A percentile compares a stretch with the other conserved stretches of the same genome.
Conservation (phyloP, 495 filamentous ascomycete genomes). For the Trichoderma gamsii region DNA sequence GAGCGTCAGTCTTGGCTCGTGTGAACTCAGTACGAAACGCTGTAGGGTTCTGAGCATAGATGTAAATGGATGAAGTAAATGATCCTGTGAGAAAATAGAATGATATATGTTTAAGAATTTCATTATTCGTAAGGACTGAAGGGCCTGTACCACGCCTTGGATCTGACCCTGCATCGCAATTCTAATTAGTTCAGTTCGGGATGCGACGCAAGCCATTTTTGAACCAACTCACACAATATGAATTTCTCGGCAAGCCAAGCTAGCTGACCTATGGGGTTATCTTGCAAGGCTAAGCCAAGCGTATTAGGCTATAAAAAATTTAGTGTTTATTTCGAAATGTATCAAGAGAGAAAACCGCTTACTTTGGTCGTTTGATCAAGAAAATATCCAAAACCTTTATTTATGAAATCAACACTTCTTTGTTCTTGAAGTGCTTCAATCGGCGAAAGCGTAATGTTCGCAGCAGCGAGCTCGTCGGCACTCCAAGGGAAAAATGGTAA, state of each 20-base stretch:
- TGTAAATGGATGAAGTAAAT: constrained; percentile 22
- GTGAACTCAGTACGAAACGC: constrained; percentile 10
- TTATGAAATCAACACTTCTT: constrained; percentile 3
- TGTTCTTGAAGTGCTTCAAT: constrained; percentile 16
- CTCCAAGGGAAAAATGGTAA: constrained; percentile 20
- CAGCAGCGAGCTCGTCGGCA: constrained; percentile 19
- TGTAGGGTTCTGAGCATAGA: constrained; percentile 20
- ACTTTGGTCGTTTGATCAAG: constrained; percentile 17
- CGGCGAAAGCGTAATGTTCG: constrained; percentile 19
- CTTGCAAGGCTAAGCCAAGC: constrained; percentile 32
- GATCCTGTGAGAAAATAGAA: constrained; percentile 28
- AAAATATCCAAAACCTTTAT: constrained; percentile 11
- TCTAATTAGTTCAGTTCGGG: too few species aligned
- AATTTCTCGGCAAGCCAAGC: constrained; percentile 37
- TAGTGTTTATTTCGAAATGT: neutral
- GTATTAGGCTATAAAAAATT: constrained; percentile 27
- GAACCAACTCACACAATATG: constrained; percentile 21
- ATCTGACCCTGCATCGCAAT: constrained; percentile 17
- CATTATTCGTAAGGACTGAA: constrained; percentile 19
- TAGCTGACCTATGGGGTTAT: constrained; percentile 34
- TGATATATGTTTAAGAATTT: constrained; percentile 28
- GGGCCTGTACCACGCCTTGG: constrained; percentile 18
- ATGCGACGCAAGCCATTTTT: too few species aligned
- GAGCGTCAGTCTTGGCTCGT: constrained; percentile 17
- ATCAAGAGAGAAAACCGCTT: neutral